Base-by-base conservation (phyloP, 495 filamentous ascomycete genomes). In the Penicillium turbatum region DNA sequence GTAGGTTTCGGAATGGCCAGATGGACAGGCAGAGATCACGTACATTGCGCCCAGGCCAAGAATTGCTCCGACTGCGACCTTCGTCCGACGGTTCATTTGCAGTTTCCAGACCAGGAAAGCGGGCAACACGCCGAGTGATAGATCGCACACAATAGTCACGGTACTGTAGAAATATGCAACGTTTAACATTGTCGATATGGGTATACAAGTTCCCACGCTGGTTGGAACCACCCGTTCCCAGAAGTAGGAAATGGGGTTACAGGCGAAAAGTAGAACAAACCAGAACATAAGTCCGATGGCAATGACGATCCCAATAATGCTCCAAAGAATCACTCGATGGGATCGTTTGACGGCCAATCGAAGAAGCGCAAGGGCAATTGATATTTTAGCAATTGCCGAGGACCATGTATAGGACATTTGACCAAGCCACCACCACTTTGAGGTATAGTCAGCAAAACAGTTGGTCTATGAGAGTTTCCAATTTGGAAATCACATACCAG, bases 291-390 rank as follows among this genome's bases (percentile, higher is more conserved):
- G 17, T 0, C 55, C 61, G 2, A 59, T 44, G 2, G 43, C n/a
- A 7, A 57, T 48, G 5, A 50, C 26, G 2, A 62, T 29, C 0
- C 9, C 50, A 11, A 60, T 62, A 6, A 66, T 43, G 3, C 55
- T 16, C 57, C 64, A 72, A 8, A 74, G 53, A n/a, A 63, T 60
- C 6, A 59, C 19, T 17, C 52, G 52, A 44, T 73, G 66, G 7
- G 51, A 9, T 2, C 30, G 36, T 1, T 39, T 10, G 7, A 70
- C 56, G 5, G 69, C 63, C 17, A 74, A 54, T 13, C 73, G 65
- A 31, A 76, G 65, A 11, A 73, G 67, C 6, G 70, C 65, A 15
- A 70, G 51, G 32, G 64, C 62, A 26, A 74, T 74, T 5, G 73
- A 71, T 3, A 64, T 48, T 38, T 69, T 70, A 6, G 67, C 62